Base-by-base conservation (phyloP, 768 basidiomycete species). In the Leucocoprinus sp. region DNA sequence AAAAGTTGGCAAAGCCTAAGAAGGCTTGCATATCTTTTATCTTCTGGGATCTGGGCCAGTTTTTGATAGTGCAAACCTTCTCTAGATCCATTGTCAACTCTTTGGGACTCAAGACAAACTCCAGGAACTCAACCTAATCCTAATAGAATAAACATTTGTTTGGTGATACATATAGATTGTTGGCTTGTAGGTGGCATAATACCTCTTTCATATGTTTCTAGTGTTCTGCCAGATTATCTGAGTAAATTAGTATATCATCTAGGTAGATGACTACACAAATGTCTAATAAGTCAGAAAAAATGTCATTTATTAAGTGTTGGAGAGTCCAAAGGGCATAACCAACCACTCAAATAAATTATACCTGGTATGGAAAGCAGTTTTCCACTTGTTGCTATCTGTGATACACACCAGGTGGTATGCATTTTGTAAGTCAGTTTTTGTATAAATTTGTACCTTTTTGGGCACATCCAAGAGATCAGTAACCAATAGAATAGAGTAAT, bases 211-310 rank as follows among this genome's bases (percentile, higher is more conserved):
- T 56, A 38, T 62, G 27, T 59, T 24, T 52, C 37, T 8, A 44
- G 31, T 69, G 67, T 19, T 61, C 43, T 2, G 52, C 44, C 8
- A 29, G 41, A 12, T 50, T 44, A 3, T 54, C 34, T 31, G 67
- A 68, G 49, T 60, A 70, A 21, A 69, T 61, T 15, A 70, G 57
- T 42, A 69, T 65, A 49, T 69, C 60, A 39, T 69, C 61, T 2
- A 69, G 41, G 50, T 70, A 71, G 29, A 69, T 57, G 9, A 65
- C 56, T 22, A 43, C 18, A 15, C 21, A 60, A 11, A 58, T 39
- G 39, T 66, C 64, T 8, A 68, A 48, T 6, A 64, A 41, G 43
- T 66, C 62, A 4, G 50, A 42, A 8, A 71, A 56, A 17, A 64
- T 58, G 36, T 63, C 56, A 21, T 66, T 56, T 48, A 70, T 65